These are phyloP conservation scores for Clonostachys byssicola DNA, from an alignment of 2,329 filamentous ascomycete genomes.

Conservation along the genomic window DNA sequence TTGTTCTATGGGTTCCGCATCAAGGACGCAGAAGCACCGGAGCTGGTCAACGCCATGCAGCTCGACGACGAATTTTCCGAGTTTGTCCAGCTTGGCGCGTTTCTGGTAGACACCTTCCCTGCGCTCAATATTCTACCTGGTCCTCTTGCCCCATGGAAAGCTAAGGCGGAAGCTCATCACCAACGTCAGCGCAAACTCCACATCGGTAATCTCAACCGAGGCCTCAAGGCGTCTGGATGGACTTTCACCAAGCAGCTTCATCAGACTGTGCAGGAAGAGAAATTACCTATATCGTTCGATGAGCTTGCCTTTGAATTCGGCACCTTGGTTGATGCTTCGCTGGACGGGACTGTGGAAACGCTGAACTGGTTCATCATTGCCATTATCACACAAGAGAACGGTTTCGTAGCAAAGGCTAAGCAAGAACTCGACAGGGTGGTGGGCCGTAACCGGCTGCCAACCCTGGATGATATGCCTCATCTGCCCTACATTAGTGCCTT, in stretches of 20 bases:
- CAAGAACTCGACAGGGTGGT: constrained; percentile 32
- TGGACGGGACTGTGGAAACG: constrained; percentile 21
- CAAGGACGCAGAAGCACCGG: constrained; percentile 12
- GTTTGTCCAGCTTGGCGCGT: constrained; percentile 20
- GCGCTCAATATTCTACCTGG: constrained; percentile 31
- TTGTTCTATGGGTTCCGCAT: constrained; percentile 29
- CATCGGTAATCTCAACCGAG: constrained; percentile 13
- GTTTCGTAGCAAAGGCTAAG: constrained; percentile 27
- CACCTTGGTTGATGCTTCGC: constrained; percentile 19
- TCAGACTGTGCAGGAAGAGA: constrained; percentile 7
- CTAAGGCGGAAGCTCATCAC: constrained; percentile 19
- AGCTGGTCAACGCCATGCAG: constrained; percentile 12
- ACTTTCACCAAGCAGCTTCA: constrained; percentile 21
- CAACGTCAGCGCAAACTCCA: constrained; percentile 21
- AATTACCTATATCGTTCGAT: constrained; percentile 16
- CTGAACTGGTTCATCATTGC: constrained; percentile 23
- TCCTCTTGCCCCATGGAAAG: constrained; percentile 26
- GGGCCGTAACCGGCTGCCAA: constrained; percentile 28
- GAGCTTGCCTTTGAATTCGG: constrained; percentile 26
- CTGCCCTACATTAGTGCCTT: constrained; percentile 36
- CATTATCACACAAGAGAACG: constrained; percentile 12
- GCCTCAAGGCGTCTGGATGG: constrained; percentile 15
- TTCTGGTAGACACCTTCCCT: constrained; percentile 35
- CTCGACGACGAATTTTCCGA: constrained; percentile 16
- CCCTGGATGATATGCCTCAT: constrained; percentile 26